Evolutionary conservation across 1,284 basidiomycete genomes (phyloP).

Genomic region (Trichosporon sp.): DNA sequence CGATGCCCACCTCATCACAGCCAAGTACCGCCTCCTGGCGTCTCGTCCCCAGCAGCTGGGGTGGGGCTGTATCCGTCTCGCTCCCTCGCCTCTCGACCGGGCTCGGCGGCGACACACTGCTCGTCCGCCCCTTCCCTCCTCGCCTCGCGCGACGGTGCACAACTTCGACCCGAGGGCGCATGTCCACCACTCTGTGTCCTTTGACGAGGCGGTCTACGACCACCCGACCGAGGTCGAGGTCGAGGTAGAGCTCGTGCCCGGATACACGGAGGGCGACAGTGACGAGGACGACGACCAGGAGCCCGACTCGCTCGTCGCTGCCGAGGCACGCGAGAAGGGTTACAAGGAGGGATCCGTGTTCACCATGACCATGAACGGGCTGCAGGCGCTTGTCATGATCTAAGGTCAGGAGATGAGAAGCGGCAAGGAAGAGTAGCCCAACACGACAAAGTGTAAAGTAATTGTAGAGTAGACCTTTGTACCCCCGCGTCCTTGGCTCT

Average conservation of each 20-base stretch:
- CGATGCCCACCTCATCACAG: slow-evolving; percentile 41
- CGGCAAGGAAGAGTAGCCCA: background rate
- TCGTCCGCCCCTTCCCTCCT: slow-evolving; percentile 7
- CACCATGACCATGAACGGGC: slow-evolving; percentile 51
- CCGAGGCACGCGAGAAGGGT: slow-evolving; percentile 43
- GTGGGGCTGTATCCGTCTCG: slow-evolving; percentile 53
- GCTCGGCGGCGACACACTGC: slow-evolving; percentile 8
- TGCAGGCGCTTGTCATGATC: slow-evolving; percentile 51
- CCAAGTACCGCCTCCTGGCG: slow-evolving; percentile 52
- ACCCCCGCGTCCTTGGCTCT: background rate
- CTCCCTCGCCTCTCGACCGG: slow-evolving; percentile 38
- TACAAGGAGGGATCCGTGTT: slow-evolving; percentile 49
- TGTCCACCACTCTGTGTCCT: background rate
- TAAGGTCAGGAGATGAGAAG: slow-evolving; percentile 26
- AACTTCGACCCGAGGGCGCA: slow-evolving; percentile 2
- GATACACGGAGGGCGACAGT: slow-evolving; percentile 34
- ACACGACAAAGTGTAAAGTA: background rate
- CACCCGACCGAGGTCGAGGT: slow-evolving; percentile 34
- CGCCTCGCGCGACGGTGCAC: slow-evolving; percentile 27
- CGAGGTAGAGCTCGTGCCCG: slow-evolving; percentile 37
- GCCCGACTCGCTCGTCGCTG: slow-evolving; percentile 45
- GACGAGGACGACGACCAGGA: slow-evolving; percentile 50
- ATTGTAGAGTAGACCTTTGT: slow-evolving; percentile 3
- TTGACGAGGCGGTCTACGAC: slow-evolving; percentile 33
- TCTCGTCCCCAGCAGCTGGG: slow-evolving; percentile 41